Conservation (phyloP, 495 filamentous ascomycete species). For the Aspergillus diversus region DNA sequence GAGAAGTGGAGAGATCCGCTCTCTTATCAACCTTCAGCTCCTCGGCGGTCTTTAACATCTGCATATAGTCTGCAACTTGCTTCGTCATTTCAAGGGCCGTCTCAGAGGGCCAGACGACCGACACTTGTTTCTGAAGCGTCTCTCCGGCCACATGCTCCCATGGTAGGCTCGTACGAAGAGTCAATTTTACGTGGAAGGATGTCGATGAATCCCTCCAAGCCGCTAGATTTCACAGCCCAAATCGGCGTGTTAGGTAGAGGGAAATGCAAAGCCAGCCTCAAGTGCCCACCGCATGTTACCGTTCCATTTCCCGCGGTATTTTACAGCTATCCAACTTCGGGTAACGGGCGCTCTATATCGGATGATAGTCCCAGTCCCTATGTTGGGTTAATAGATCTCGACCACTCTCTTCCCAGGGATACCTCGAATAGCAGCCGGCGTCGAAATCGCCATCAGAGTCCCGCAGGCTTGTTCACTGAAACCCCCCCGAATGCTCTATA, state of each 20-base stretch:
- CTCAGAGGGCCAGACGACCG: constrained; percentile 62
- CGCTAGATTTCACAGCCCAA: constrained; percentile 90
- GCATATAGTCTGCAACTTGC: constrained; percentile 59
- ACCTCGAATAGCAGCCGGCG: constrained; percentile 46
- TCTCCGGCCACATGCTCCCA: constrained; percentile 81
- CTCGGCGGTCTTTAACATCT: constrained; percentile 72
- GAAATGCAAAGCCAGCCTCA: constrained; percentile 83
- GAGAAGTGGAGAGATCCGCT: constrained; percentile 54
- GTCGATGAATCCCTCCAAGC: constrained; percentile 95
- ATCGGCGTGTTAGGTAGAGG: constrained; percentile 92
- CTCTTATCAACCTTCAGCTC: constrained; percentile 70
- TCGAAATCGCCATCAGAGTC: constrained; percentile 52
- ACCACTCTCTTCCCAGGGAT: constrained; percentile 66
- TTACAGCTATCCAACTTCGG: constrained; percentile 80
- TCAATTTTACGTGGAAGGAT: constrained; percentile 93
- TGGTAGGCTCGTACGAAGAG: constrained; percentile 98
- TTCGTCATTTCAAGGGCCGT: constrained; percentile 64
- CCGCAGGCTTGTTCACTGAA: constrained; percentile 34
- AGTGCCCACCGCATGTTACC: constrained; percentile 89
- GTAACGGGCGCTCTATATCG: constrained; percentile 58
- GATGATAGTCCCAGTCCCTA: constrained; percentile 94
- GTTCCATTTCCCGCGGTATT: constrained; percentile 96
- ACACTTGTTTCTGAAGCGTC: constrained; percentile 77
- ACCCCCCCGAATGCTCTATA: constrained; percentile 18
- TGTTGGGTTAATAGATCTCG: constrained; percentile 90